Evolutionary conservation across 2,329 filamentous ascomycete genomes (phyloP).

Genomic region (Ceratocystiopsis brevicomis): DNA sequence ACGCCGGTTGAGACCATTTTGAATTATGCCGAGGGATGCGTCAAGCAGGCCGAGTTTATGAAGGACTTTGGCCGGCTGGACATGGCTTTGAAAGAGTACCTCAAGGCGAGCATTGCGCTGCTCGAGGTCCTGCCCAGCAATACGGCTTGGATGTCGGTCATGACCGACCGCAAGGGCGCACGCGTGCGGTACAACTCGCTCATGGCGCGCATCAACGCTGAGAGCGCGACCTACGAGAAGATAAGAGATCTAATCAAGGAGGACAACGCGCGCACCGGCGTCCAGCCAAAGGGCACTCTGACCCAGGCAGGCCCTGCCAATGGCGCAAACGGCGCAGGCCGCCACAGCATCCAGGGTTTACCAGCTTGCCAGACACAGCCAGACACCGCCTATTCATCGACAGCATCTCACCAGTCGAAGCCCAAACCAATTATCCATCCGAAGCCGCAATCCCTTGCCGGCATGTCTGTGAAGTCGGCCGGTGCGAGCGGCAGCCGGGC

Average conservation of each 20-base stretch:
- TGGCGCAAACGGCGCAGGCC: not conserved
- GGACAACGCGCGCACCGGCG: conserved; percentile 44
- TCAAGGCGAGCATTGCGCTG: conserved; percentile 63
- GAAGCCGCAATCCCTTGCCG: conserved; percentile 48
- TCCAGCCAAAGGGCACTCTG: conserved; percentile 22
- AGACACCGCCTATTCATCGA: no score
- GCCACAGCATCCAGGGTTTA: no score
- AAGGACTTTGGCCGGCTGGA: conserved; percentile 50
- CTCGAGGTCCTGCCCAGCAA: conserved; percentile 60
- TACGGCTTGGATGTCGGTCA: conserved; percentile 50
- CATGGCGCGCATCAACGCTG: conserved; percentile 28
- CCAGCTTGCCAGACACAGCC: no score
- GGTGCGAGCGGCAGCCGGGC: conserved; percentile 14
- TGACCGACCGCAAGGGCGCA: conserved; percentile 31
- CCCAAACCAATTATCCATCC: conserved; percentile 36
- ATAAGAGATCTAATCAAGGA: conserved; percentile 42
- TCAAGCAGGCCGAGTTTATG: conserved; percentile 41
- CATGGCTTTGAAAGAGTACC: conserved; percentile 63
- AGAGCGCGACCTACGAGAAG: conserved; percentile 31
- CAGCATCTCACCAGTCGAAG: conserved; percentile 7
- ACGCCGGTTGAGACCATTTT: conserved; percentile 35
- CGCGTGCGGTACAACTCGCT: conserved; percentile 29
- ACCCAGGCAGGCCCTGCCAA: not conserved
- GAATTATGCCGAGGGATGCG: conserved; percentile 29
- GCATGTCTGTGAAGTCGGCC: conserved; percentile 30